phyloP scores from a whole-genome alignment of 495 filamentous ascomycete species.

The Annulohypoxylon nitens region DNA sequence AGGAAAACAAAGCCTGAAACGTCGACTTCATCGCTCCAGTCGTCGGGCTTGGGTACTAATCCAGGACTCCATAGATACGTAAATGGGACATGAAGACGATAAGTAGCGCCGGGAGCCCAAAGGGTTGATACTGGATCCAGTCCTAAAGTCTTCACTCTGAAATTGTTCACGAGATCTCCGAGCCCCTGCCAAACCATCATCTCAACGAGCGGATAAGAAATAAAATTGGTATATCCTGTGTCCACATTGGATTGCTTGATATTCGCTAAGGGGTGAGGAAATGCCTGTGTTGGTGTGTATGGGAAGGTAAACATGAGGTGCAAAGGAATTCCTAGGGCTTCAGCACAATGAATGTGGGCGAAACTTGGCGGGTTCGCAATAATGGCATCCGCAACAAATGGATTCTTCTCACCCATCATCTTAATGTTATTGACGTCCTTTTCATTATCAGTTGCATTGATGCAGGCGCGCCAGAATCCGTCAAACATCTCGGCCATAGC shows the following conservation, averaged over 20 bases:
- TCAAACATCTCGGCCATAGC: constrained; percentile 73
- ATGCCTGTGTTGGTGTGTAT: constrained; percentile 72
- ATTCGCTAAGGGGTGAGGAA: constrained; percentile 78
- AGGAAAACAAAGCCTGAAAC: constrained; percentile 76
- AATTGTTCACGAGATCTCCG: constrained; percentile 75
- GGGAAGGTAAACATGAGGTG: constrained; percentile 77
- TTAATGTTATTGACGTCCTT: constrained; percentile 62
- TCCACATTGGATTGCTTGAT: constrained; percentile 72
- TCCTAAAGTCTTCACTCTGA: constrained; percentile 69
- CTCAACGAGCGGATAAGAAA: constrained; percentile 78
- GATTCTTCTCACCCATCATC: constrained; percentile 65
- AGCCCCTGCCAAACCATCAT: constrained; percentile 76
- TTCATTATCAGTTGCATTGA: constrained; percentile 69
- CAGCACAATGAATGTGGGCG: constrained; percentile 74
- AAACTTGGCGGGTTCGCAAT: constrained; percentile 78
- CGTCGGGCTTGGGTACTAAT: constrained; percentile 73
- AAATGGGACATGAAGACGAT: constrained; percentile 70
- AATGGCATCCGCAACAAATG: constrained; percentile 79
- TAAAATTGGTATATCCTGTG: constrained; percentile 73
- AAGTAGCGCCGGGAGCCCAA: constrained; percentile 74
- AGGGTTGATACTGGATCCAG: constrained; percentile 72
- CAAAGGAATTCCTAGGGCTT: constrained; percentile 72
- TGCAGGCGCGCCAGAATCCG: constrained; percentile 72
- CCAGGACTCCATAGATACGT: constrained; percentile 77
- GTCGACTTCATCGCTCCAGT: constrained; percentile 73